These are phyloP conservation scores for Knoxdaviesia proteae DNA, from an alignment of 2,329 filamentous ascomycete genomes.

Conservation along the genomic window DNA sequence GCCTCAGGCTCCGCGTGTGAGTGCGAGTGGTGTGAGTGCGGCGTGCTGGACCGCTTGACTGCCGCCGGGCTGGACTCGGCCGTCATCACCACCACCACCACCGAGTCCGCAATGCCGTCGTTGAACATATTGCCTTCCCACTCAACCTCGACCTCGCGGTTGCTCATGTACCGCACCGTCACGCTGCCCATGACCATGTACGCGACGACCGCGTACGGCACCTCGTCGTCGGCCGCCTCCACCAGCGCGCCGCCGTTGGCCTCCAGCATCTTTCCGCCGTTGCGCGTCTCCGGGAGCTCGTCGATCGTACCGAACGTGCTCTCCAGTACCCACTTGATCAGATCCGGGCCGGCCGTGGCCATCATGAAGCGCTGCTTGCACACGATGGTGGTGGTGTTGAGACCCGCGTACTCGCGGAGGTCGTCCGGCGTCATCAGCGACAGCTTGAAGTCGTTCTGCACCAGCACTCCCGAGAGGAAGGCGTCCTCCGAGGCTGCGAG, in stretches of 20 bases:
- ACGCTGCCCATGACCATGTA: constrained; percentile 81
- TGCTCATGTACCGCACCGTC: constrained; percentile 53
- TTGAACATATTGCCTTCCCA: constrained; percentile 98
- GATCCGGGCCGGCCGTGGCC: constrained; percentile 69
- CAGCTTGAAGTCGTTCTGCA: constrained; percentile 95
- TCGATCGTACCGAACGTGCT: constrained; percentile 83
- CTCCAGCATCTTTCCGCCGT: constrained; percentile 13
- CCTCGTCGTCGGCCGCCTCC: constrained; percentile 45
- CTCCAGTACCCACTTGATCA: constrained; percentile 86
- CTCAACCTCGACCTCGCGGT: constrained; percentile 71
- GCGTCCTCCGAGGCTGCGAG: constrained; percentile 12
- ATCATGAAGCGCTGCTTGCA: constrained; percentile 83
- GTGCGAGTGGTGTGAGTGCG: constrained; percentile 14
- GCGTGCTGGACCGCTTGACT: constrained; percentile 45
- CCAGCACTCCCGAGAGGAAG: constrained; percentile 72
- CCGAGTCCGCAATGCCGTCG: constrained; percentile 91
- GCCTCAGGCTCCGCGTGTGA: constrained; percentile 19
- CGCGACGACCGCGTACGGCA: constrained; percentile 30
- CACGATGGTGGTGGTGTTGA: constrained; percentile 83
- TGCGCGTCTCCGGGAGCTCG: constrained; percentile 35
- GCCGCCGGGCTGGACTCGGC: constrained; percentile 89
- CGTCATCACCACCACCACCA: constrained; percentile 78
- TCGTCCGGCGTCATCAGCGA: constrained; percentile 95
- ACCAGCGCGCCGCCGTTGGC: constrained; percentile 11
- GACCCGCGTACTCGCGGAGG: constrained; percentile 83